A percentile compares a stretch with the other conserved stretches of the same genome.
phyloP scores from a whole-genome alignment of 2,329 filamentous ascomycete genomes.

The Dothistroma pini region DNA sequence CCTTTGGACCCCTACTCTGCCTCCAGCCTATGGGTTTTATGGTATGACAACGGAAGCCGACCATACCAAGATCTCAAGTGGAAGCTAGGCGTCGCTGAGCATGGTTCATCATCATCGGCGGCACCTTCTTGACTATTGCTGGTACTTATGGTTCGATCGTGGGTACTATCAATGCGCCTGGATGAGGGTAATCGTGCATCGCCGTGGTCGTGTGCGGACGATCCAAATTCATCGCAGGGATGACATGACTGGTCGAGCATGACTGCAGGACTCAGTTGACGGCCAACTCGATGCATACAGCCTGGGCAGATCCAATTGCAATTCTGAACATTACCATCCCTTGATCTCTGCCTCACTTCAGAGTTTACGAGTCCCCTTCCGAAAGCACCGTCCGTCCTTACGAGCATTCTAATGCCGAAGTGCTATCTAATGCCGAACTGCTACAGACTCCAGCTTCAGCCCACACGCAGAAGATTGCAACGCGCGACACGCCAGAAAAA shows the following conservation, averaged over 20 bases:
- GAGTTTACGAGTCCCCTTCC: no score
- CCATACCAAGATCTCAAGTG: background rate
- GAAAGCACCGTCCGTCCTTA: no score
- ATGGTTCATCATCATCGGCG: constrained; percentile 31
- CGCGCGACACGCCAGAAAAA: background rate
- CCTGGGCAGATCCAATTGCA: no score
- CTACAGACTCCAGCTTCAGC: no score
- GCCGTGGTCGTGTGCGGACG: constrained; percentile 17
- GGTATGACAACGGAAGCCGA: constrained; percentile 3
- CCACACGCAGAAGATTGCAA: no score
- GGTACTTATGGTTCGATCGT: constrained; percentile 38
- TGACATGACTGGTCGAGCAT: background rate
- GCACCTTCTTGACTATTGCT: constrained; percentile 44
- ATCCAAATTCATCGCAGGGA: background rate
- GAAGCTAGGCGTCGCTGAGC: constrained; percentile 6
- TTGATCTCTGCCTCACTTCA: background rate
- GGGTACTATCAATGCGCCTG: constrained; percentile 18
- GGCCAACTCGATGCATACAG: no score
- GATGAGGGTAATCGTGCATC: constrained; percentile 13
- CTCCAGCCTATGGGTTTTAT: constrained; percentile 11
- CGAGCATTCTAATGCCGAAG: no score
- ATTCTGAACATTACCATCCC: background rate
- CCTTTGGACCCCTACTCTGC: constrained; percentile 12
- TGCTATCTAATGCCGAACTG: no score
- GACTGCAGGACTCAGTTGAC: background rate